Evolutionary conservation across 768 basidiomycete species (phyloP).

Genomic region (Omphalotus guepiniiformis): DNA sequence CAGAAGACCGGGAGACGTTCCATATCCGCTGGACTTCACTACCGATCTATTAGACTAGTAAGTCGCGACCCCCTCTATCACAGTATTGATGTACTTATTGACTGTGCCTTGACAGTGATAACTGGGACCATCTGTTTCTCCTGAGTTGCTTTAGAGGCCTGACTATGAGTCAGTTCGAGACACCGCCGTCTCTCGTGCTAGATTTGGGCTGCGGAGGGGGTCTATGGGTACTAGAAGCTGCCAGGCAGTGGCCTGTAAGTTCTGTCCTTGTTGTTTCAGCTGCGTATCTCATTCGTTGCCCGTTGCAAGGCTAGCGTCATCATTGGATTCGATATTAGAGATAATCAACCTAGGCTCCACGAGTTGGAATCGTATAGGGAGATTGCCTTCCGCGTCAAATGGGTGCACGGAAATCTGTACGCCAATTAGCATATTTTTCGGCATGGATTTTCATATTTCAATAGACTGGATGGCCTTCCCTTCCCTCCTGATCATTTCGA

Average conservation of each 20-base stretch:
- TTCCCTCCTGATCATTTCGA: constrained; percentile 57
- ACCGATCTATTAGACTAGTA: constrained; percentile 53
- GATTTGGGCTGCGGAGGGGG: constrained; percentile 74
- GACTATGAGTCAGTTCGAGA: constrained; percentile 50
- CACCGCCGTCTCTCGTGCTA: constrained; percentile 49
- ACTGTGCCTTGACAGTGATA: constrained; percentile 45
- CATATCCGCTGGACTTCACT: constrained; percentile 52
- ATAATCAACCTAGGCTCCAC: constrained; percentile 50
- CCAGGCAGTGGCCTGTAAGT: constrained; percentile 60
- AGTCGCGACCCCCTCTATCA: constrained; percentile 20
- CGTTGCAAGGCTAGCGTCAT: constrained; percentile 45
- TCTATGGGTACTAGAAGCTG: constrained; percentile 68
- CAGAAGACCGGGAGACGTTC: constrained; percentile 45
- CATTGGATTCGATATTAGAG: constrained; percentile 55
- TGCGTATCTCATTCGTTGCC: constrained; percentile 2
- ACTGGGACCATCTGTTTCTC: constrained; percentile 70
- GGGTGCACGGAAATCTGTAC: constrained; percentile 69
- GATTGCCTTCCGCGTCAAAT: constrained; percentile 48
- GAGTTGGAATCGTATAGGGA: constrained; percentile 29
- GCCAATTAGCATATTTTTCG: constrained; percentile 15
- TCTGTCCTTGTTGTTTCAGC: constrained; percentile 5
- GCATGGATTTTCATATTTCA: constrained; percentile 6
- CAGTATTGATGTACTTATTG: too few relatives aligned
- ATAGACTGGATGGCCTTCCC: constrained; percentile 61
- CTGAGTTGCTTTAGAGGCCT: constrained; percentile 41